A percentile compares a stretch with the other conserved stretches of the same genome.
phyloP scores from a whole-genome alignment of 2,329 filamentous ascomycete species.

The Mycogone perniciosa region DNA sequence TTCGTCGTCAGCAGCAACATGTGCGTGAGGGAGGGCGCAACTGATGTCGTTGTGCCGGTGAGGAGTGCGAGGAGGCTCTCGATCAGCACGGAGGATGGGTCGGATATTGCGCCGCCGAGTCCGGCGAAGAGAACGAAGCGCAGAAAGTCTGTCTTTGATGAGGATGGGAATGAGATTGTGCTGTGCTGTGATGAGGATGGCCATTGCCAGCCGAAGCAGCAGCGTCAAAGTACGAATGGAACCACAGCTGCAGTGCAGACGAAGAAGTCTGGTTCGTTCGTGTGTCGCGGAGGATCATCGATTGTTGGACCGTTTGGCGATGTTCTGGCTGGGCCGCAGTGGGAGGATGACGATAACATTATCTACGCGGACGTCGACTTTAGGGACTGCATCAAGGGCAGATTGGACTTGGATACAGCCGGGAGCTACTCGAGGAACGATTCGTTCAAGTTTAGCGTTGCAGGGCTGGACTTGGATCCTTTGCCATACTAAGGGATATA shows the following conservation, averaged over 20 bases:
- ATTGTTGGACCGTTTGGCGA: constrained; percentile 76
- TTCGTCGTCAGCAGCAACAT: constrained; percentile 86
- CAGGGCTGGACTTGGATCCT: constrained; percentile 52
- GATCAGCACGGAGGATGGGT: neutral
- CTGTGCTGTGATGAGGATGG: constrained; percentile 27
- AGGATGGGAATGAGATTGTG: constrained; percentile 51
- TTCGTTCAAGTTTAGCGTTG: constrained; percentile 54
- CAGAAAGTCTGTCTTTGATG: constrained; percentile 41
- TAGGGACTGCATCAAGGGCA: constrained; percentile 76
- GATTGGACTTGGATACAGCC: constrained; percentile 75
- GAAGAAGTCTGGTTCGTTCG: constrained; percentile 33
- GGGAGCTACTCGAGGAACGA: constrained; percentile 78
- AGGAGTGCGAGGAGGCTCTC: constrained; percentile 4
- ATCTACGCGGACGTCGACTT: constrained; percentile 73
- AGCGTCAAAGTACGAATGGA: neutral
- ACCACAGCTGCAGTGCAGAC: neutral
- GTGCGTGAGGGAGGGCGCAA: constrained; percentile 44
- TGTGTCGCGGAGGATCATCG: constrained; percentile 72
- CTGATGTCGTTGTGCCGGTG: neutral
- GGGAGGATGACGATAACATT: constrained; percentile 68
- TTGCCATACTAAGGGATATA: constrained; percentile 40
- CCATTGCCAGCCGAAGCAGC: constrained; percentile 1
- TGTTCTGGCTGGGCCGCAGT: constrained; percentile 73
- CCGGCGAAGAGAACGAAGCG: constrained; percentile 22
- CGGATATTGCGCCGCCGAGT: constrained; percentile 30